These are phyloP conservation scores for Dryadomyces quercus-mongolicae DNA, from an alignment of 2,329 filamentous ascomycete species.

Conservation along the genomic window DNA sequence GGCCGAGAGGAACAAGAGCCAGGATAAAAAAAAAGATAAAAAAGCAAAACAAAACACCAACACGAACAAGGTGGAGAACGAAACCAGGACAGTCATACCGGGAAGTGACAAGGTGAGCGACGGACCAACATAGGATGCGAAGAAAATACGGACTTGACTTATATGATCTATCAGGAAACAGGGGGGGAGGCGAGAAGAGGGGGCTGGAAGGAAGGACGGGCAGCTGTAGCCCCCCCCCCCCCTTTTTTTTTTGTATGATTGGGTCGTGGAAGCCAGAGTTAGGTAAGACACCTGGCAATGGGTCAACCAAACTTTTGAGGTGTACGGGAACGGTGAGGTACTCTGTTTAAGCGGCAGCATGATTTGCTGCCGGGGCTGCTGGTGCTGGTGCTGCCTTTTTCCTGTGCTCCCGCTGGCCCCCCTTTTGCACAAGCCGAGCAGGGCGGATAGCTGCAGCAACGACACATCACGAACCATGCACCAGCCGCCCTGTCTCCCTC, in stretches of 20 bases:
- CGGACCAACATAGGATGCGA: background rate
- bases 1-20: background rate
- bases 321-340: background rate
- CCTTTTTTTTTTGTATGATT: background rate
- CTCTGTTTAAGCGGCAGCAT: background rate
- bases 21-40: background rate
- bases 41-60: background rate
- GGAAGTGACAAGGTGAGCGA: background rate
- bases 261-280: background rate
- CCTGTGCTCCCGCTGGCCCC: background rate
- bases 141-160: background rate
- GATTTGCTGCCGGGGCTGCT: no score
- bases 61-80: background rate
- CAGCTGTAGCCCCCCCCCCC: background rate
- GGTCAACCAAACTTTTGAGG: background rate
- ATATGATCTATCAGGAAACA: background rate
- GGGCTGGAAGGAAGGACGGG: background rate
- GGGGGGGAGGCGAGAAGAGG: background rate
- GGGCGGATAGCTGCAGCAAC: conserved; percentile 9
- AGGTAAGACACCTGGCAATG: background rate
- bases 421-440: conserved; percentile 2
- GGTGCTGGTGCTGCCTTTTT: background rate
- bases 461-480: conserved; percentile 5
- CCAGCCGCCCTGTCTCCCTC: conserved; percentile 1
- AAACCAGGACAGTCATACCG: background rate